Base-by-base conservation (phyloP, 345 rosid genomes). In the Gossypium mustelinum region DNA sequence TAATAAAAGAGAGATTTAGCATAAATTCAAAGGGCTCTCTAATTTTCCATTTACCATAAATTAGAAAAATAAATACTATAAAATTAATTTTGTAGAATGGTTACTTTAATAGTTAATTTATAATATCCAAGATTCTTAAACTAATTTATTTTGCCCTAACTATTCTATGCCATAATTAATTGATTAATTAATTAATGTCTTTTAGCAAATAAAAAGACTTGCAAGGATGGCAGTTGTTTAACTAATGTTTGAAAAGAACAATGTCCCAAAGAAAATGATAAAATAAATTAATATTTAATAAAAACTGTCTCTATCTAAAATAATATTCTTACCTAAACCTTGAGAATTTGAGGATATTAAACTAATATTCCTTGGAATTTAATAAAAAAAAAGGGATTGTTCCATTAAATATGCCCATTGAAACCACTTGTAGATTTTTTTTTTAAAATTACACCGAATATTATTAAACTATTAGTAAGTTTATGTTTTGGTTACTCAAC, bases 281-380 rank as follows among this genome's bases (percentile, higher is more conserved):
- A 11, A 59, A 25, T 59, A 58, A 58, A 58, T 58, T 58, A 24
- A 14, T 2, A 39, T 16, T 61, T 17, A 62, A 62, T 62, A 34
- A 25, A 29, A 34, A 63, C 9, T 1, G 47, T 63, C 48, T 1
- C 48, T 7, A 39, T 63, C 68, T 10, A 13, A 17, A 39, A 39
- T 39, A 41, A 63, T 63, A 58, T 22, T 56, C 39, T 61, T 62
- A 62, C 52, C 52, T 18, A 65, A 65, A 18, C 70, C 29, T 39
- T 43, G 17, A 64, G 70, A 43, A 65, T 43, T 20, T 44, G 29
- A 12, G 54, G 2, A 20, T 66, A 66, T 66, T 45, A 66, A 66
- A 66, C 34, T 44, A 44, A 64, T 66, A 45, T 66, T 66, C 54
- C 54, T 43, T 43, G 16, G 69, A 18, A 41, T 65, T 12, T 65